Conservation (phyloP, 2,329 filamentous ascomycete species). For the Alternaria triticimaculans region DNA sequence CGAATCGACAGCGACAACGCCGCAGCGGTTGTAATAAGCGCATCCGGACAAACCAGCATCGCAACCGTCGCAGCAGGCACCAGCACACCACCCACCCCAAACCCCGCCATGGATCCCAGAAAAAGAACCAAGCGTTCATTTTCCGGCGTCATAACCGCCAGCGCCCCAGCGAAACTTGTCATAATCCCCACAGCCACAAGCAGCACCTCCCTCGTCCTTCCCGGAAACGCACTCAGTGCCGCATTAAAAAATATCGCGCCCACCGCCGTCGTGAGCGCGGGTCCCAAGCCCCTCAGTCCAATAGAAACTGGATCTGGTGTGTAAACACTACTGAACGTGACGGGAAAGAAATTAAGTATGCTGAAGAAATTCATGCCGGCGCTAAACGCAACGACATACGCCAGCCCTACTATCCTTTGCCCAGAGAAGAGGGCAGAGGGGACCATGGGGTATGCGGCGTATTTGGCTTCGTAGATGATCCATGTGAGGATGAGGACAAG, state of each 20-base stretch:
- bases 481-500: conserved; percentile 13
- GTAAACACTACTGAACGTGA: neutral
- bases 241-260: conserved; percentile 35
- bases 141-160: conserved; percentile 40
- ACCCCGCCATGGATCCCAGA: conserved; percentile 42
- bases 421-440: neutral
- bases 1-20: conserved; percentile 56
- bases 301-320: neutral
- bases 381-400: neutral
- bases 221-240: conserved; percentile 32
- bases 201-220: conserved; percentile 34
- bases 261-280: neutral
- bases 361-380: neutral
- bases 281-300: neutral
- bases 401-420: neutral
- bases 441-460: neutral
- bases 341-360: neutral
- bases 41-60: conserved; percentile 43
- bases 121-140: conserved; percentile 40
- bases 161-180: conserved; percentile 40
- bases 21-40: conserved; percentile 47
- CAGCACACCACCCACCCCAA: conserved; percentile 48
- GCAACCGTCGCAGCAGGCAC: conserved; percentile 45
- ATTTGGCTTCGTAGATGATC: conserved; percentile 7
- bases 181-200: conserved; percentile 40